Evolutionary conservation across 805 yeast genomes (phyloP).

Genomic region (Metschnikowia cerradonensis): DNA sequence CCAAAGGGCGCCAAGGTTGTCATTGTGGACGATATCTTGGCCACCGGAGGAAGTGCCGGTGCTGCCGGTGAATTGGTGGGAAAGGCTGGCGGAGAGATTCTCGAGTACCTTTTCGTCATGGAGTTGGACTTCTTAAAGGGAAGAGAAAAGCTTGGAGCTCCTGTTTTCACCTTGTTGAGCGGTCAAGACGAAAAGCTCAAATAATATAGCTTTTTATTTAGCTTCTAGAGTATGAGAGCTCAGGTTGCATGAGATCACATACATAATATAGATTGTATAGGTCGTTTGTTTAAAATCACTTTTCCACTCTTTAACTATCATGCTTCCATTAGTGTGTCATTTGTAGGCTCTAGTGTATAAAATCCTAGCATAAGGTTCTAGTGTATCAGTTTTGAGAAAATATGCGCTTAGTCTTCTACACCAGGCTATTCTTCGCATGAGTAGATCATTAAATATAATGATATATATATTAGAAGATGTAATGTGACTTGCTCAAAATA

Average conservation of each 20-base stretch:
- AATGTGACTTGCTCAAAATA: background rate
- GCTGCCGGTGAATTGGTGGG: conserved; percentile 86
- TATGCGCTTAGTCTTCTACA: background rate
- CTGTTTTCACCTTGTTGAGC: conserved; percentile 81
- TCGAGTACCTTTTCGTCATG: conserved; percentile 85
- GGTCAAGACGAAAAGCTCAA: conserved; percentile 63
- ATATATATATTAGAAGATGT: background rate
- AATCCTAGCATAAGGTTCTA: background rate
- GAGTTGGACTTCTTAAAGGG: conserved; percentile 95
- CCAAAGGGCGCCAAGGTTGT: conserved; percentile 77
- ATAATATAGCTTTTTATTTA: background rate
- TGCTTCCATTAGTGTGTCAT: background rate
- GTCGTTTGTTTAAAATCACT: background rate
- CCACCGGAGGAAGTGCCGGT: conserved; percentile 95
- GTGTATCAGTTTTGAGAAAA: background rate
- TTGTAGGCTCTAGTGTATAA: background rate
- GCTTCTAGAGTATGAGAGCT: background rate
- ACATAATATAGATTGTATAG: background rate
- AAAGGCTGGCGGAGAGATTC: conserved; percentile 62
- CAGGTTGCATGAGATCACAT: background rate
- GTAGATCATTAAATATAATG: background rate
- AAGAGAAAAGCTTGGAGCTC: conserved; percentile 78
- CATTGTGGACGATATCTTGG: conserved; percentile 93
- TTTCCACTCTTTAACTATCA: background rate
- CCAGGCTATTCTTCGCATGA: background rate